phyloP scores from a whole-genome alignment of 2,329 filamentous ascomycete genomes.

The Aspergillus costaricaensis region DNA sequence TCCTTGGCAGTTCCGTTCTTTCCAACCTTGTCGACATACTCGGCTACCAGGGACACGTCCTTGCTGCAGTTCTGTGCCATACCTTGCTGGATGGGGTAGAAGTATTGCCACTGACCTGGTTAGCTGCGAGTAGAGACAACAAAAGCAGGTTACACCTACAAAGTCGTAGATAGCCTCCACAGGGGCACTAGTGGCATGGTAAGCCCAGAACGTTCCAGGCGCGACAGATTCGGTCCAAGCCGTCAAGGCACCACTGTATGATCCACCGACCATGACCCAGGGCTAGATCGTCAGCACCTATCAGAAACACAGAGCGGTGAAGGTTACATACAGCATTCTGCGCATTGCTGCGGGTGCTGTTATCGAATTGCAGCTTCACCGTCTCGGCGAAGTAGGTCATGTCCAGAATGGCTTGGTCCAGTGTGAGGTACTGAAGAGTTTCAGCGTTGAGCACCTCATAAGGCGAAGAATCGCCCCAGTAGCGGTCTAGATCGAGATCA shows the following conservation, averaged over 20 bases:
- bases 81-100: conserved; percentile 57
- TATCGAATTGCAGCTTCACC: conserved; percentile 55
- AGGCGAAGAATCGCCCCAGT: conserved; percentile 60
- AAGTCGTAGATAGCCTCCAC: conserved; percentile 59
- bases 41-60: conserved; percentile 55
- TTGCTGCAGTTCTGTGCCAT: conserved; percentile 62
- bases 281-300: conserved; percentile 37
- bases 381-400: conserved; percentile 57
- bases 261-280: conserved; percentile 60
- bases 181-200: conserved; percentile 58
- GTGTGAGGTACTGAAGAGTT: conserved; percentile 57
- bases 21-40: conserved; percentile 56
- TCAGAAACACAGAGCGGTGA: background rate
- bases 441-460: conserved; percentile 54
- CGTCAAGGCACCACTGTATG: conserved; percentile 58
- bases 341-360: conserved; percentile 4
- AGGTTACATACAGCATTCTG: conserved; percentile 25
- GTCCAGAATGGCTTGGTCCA: conserved; percentile 57
- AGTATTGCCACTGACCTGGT: conserved; percentile 55
- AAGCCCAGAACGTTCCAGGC: conserved; percentile 62
- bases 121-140: background rate
- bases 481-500: conserved; percentile 49
- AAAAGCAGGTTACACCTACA: conserved; percentile 23
- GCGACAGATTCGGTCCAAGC: conserved; percentile 57
- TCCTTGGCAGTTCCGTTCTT: conserved; percentile 46